These are phyloP conservation scores for Daldinia sp. DNA, from an alignment of 2,329 filamentous ascomycete species.

Conservation along the genomic window DNA sequence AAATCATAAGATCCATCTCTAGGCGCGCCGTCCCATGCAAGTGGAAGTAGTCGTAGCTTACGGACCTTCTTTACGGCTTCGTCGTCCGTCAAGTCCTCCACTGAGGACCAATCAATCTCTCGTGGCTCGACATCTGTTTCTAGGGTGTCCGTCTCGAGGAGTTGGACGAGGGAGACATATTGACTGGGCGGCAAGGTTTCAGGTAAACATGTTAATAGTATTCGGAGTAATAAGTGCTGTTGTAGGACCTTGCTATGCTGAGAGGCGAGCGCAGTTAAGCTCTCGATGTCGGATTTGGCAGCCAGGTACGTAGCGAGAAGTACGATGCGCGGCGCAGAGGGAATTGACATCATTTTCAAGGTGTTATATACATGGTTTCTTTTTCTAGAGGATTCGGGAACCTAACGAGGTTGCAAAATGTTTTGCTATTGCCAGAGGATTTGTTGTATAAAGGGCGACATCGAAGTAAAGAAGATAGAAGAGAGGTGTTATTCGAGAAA, in stretches of 20 bases:
- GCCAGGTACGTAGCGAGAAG: conserved; percentile 77
- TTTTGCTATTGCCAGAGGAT: background rate
- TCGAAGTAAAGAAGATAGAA: background rate
- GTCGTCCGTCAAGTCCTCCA: conserved; percentile 67
- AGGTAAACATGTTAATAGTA: conserved; percentile 80
- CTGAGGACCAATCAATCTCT: conserved; percentile 62
- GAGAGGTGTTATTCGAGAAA: background rate
- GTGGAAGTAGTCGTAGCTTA: conserved; percentile 69
- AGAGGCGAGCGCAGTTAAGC: conserved; percentile 67
- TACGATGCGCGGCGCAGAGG: conserved; percentile 73
- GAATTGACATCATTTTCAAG: conserved; percentile 49
- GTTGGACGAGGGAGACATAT: conserved; percentile 69
- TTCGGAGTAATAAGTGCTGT: conserved; percentile 71
- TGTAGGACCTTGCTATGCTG: conserved; percentile 66
- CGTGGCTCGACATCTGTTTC: conserved; percentile 49
- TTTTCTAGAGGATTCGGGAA: background rate
- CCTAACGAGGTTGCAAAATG: background rate
- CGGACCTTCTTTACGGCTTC: conserved; percentile 70
- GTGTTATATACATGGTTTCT: conserved; percentile 17
- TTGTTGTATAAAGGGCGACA: background rate
- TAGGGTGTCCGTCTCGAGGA: conserved; percentile 61
- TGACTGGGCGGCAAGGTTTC: conserved; percentile 70
- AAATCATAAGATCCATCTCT: conserved; percentile 60
- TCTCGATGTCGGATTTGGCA: conserved; percentile 69
- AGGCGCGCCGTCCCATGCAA: conserved; percentile 60